Evolutionary conservation across 225 moss, liverwort and hornwort species (phyloP), one percentile per base, ranked within the genome.

Genomic region (Marchantia paleacea): DNA sequence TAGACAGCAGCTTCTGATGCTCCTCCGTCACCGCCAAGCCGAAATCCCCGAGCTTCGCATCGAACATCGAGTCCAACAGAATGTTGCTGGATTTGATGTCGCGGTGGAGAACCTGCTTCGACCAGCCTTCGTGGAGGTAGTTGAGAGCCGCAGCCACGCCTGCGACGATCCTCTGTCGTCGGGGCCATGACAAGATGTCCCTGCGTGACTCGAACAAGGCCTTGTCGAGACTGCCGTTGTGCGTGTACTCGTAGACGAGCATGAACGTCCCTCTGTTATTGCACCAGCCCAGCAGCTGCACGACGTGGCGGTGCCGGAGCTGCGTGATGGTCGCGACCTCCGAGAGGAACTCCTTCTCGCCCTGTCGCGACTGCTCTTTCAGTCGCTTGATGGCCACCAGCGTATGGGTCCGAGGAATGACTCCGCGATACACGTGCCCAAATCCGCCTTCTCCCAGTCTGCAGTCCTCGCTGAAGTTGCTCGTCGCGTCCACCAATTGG

Each of bases 31-130:
- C 84, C 30, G 89, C 89, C 75, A 91, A 87, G 80, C 91, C 91
- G 60, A 91, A 91, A 81, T 91, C 91, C 51, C 88, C 86, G 29
- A 91, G 84, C 85, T 89, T 91, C 19, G 91, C 85, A 29, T 91
- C 86, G 54, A 89, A 87, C 69, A 84, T 81, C 76, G 82, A 82
- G 75, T 91, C 91, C 75, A 91, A 84, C 78, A 91, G 76, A 52
- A 91, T 88, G 78, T 91, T 91, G 47, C 72, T 72, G 10, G 77
- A 58, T 52, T 28, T 78, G 60, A 77, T 75, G 79, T 79, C 64
- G 65, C 71, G 50, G 73, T 83, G 83, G 19, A 83, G 28, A 12
- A 83, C 78, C 20, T 64, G n/a, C 73, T 79, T 71, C 50, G 71
- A 28, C 72, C 79, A 83, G 20, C 58, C 79, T 19, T 79, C 58